Base-by-base conservation (phyloP, 805 yeast genomes). In the Barnettozyma botsteinii region DNA sequence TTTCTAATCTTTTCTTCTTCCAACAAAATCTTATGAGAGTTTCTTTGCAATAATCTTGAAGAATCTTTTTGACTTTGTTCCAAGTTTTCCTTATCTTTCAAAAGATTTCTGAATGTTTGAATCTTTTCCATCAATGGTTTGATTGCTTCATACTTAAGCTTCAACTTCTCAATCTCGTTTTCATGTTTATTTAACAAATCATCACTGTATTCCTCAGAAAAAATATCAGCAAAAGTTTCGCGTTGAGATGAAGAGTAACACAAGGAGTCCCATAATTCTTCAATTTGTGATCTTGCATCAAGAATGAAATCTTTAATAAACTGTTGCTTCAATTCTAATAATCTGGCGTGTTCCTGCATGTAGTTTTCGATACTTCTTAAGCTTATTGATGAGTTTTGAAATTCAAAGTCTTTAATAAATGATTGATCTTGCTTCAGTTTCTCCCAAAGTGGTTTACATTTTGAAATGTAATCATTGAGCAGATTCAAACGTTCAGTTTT, bases 1-100 rank as follows among this genome's bases (percentile, higher is more conserved):
- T 81, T 81, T 40, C 97, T 66, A 29, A 79, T 66, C 53, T 72
- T 81, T 56, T 88, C 96, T 56, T 91, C 98, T 42, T 81, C 74
- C 42, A 84, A 67, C 43, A 91, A 64, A 19, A 89, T 81, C 45
- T 79, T 81, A 47, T 91, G 89, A 2, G 88, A 81, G 51, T 83
- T 80, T 53, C 85, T 76, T 46, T 82, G 76, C 33, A 83, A 60
- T 31, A 89, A 67, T 46, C 98, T 71, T 0, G 91, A 78, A 0
- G 97, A 79, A 57, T 91, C 93, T 52, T 77, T 81, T 2, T 83
- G 73, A 4, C 93, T 77, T 45, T 77, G 82, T 27, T 72, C 81
- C 28, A 93, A 69, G 34, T 73, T 73, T 2, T 57, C 48, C 45
- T 82, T 83, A 48, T 86, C 94, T 12, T 66, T 60, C 30, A 78